phyloP scores from a whole-genome alignment of 805 yeast species.

The Candida koratica region DNA sequence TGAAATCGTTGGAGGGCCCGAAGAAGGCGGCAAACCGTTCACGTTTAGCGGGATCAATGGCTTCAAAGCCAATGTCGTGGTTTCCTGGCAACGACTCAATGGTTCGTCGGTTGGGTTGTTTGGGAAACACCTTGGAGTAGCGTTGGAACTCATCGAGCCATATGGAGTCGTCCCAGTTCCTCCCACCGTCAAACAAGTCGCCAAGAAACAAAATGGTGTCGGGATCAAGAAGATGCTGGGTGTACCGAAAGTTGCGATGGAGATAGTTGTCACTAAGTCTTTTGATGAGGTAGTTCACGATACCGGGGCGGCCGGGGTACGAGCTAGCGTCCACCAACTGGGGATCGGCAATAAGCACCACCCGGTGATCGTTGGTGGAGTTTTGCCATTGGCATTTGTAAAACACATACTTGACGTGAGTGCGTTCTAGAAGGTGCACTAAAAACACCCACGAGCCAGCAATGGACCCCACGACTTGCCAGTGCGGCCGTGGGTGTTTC shows the following conservation, averaged over 20 bases:
- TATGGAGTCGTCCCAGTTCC: slow-evolving; percentile 65
- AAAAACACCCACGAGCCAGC: slow-evolving; percentile 23
- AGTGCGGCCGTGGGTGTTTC: no score
- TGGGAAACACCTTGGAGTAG: slow-evolving; percentile 64
- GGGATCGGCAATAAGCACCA: slow-evolving; percentile 81
- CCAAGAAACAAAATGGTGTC: slow-evolving; percentile 79
- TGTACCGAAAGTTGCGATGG: slow-evolving; percentile 63
- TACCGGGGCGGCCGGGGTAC: slow-evolving; percentile 64
- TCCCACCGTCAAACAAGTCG: slow-evolving; percentile 91
- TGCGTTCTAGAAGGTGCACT: slow-evolving; percentile 32
- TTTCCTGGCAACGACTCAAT: slow-evolving; percentile 69
- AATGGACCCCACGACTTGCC: slow-evolving; percentile 5
- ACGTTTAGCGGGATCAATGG: slow-evolving; percentile 53
- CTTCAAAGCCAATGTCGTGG: slow-evolving; percentile 94
- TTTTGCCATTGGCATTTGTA: slow-evolving; percentile 49
- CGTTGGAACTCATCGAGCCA: slow-evolving; percentile 73
- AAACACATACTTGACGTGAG: slow-evolving; percentile 23
- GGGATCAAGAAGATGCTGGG: slow-evolving; percentile 61
- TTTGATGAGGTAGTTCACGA: slow-evolving; percentile 53
- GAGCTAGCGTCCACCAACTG: slow-evolving; percentile 88
- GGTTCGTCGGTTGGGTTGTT: slow-evolving; percentile 40
- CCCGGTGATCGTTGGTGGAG: slow-evolving; percentile 63
- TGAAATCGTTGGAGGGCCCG: slow-evolving; percentile 61
- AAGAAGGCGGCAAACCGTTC: slow-evolving; percentile 66
- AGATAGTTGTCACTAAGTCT: slow-evolving; percentile 73